Percentiles rank a stretch among this genome's conserved stretches.
Evolutionary conservation across 352 stramenopile genomes (phyloP).

Genomic region (Phytophthora boehmeriae): DNA sequence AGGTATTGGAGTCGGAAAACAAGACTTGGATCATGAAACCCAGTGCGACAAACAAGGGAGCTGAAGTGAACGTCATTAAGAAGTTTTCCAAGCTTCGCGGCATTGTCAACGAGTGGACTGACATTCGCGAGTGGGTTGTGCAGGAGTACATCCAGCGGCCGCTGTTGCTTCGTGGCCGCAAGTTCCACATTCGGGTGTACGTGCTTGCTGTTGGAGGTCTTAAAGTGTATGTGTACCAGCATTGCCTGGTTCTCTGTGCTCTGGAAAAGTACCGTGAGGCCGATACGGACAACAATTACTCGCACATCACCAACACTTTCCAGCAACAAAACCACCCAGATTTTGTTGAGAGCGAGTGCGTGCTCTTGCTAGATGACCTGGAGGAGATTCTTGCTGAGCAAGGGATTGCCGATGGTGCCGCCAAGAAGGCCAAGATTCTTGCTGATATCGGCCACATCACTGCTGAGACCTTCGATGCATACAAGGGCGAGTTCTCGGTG

Average conservation of each 20-base stretch:
- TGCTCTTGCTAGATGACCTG: constrained; percentile 64
- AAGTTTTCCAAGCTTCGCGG: constrained; percentile 64
- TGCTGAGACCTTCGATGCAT: constrained; percentile 66
- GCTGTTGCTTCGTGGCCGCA: constrained; percentile 60
- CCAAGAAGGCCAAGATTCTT: constrained; percentile 63
- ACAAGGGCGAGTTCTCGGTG: constrained; percentile 78
- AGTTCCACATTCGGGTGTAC: constrained; percentile 81
- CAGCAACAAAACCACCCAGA: constrained; percentile 72
- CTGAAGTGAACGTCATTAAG: constrained; percentile 68
- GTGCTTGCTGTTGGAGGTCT: constrained; percentile 59
- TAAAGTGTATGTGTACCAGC: constrained; percentile 75
- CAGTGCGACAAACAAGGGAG: constrained; percentile 76
- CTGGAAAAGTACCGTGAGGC: constrained; percentile 52
- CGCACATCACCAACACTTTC: constrained; percentile 83
- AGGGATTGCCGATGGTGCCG: constrained; percentile 36
- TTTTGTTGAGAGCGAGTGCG: constrained; percentile 75
- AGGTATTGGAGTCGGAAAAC: constrained; percentile 46
- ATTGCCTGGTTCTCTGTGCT: constrained; percentile 62
- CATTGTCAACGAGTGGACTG: constrained; percentile 66
- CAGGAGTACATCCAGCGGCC: constrained; percentile 63
- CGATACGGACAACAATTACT: constrained; percentile 62
- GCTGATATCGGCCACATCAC: constrained; percentile 65
- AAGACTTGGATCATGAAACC: constrained; percentile 80
- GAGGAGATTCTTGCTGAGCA: constrained; percentile 56
- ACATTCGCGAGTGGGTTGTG: constrained; percentile 75